phyloP scores from a whole-genome alignment of 805 yeast species.

The Candida lessepsii region DNA sequence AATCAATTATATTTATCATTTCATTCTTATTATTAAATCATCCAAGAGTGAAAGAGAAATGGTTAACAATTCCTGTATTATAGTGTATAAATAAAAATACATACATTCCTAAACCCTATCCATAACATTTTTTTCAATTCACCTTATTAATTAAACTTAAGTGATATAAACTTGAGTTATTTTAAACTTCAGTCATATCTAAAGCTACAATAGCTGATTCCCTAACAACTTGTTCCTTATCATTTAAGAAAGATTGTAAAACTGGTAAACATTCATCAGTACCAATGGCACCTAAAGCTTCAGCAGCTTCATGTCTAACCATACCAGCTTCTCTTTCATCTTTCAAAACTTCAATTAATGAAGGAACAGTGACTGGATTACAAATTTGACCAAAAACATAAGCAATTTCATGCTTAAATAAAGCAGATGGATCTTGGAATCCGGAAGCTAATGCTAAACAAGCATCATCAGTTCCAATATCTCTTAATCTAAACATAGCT shows the following conservation, averaged over 20 bases:
- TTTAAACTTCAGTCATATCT: conserved; percentile 97
- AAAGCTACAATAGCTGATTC: conserved; percentile 96
- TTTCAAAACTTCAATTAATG: conserved; percentile 77
- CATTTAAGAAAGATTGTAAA: conserved; percentile 72
- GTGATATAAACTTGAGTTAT: too few relatives aligned
- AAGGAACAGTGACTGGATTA: conserved; percentile 88
- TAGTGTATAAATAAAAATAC: conserved; percentile 8
- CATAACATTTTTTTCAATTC: conserved; percentile 20
- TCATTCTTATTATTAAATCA: neutral
- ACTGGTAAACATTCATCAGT: conserved; percentile 94
- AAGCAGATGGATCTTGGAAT: conserved; percentile 84
- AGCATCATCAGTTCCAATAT: conserved; percentile 90
- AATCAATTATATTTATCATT: neutral
- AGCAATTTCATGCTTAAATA: conserved; percentile 97
- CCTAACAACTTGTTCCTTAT: conserved; percentile 85
- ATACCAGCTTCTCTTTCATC: conserved; percentile 85
- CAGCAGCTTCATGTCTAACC: conserved; percentile 99
- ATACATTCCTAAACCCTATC: conserved; percentile 5
- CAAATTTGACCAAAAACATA: conserved; percentile 97
- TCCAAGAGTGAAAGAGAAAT: neutral
- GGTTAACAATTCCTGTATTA: conserved; percentile 3
- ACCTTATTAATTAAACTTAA: too few relatives aligned
- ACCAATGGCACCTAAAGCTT: conserved; percentile 95
- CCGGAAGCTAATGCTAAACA: conserved; percentile 90
- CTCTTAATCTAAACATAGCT: conserved; percentile 97